These are phyloP conservation scores for Eleusine coracana DNA, from an alignment of 176 grass and related monocot genomes.

Conservation along the genomic window DNA sequence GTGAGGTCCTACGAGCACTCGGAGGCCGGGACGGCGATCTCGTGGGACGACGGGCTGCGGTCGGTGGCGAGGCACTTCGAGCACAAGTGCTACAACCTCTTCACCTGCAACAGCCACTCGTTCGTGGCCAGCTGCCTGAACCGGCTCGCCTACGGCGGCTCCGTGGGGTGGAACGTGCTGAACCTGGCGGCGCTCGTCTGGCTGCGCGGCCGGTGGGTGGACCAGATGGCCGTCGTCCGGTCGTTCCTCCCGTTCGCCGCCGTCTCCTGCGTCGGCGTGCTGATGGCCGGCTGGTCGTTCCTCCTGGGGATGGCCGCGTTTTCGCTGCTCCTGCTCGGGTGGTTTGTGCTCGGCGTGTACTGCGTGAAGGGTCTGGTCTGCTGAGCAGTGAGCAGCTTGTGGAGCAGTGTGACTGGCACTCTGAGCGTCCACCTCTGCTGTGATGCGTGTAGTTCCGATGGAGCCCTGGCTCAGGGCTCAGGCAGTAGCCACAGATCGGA, in stretches of 20 bases:
- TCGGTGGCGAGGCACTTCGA: conserved; percentile 56
- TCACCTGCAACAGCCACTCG: conserved; percentile 79
- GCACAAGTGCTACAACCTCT: conserved; percentile 85
- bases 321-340: conserved; percentile 64
- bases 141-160: conserved; percentile 62
- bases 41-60: conserved; percentile 74
- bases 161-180: conserved; percentile 57
- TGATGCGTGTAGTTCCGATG: not conserved
- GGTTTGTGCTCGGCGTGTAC: conserved; percentile 67
- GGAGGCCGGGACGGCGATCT: conserved; percentile 60
- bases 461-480: not conserved
- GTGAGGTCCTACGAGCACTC: conserved; percentile 55
- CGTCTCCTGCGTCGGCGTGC: conserved; percentile 58
- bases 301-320: conserved; percentile 70
- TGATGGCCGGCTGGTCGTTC: conserved; percentile 73
- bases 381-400: conserved; percentile 40
- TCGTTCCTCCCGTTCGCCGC: conserved; percentile 56
- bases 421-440: not conserved
- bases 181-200: conserved; percentile 64
- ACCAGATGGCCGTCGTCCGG: conserved; percentile 52
- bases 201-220: conserved; percentile 66
- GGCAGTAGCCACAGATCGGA: no score
- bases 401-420: not conserved
- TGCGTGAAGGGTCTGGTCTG: conserved; percentile 59
- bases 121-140: conserved; percentile 77